phyloP scores from a whole-genome alignment of 2,329 filamentous ascomycete genomes.

The Epichloe gansuensis region DNA sequence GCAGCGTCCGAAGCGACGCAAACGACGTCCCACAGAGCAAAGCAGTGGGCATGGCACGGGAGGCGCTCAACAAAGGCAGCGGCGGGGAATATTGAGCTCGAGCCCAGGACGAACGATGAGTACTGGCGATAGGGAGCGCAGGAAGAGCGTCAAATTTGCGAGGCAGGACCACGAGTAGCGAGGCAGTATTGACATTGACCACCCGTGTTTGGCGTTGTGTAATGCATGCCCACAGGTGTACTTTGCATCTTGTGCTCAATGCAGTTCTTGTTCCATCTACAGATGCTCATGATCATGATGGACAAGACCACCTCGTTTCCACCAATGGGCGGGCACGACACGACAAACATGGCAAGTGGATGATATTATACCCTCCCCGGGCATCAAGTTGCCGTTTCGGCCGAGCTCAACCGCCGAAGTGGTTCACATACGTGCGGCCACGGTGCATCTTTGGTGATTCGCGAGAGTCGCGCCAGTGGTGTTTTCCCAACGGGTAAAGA shows the following conservation, averaged over 20 bases:
- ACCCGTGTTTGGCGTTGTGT: not conserved
- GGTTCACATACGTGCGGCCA: no score
- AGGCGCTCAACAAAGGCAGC: constrained; percentile 30
- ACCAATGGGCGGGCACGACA: no score
- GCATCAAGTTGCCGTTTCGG: no score
- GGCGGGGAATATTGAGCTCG: constrained; percentile 33
- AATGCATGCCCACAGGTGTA: not conserved
- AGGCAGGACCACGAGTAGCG: constrained; percentile 16
- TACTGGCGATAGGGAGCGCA: constrained; percentile 36
- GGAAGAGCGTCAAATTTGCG: constrained; percentile 54
- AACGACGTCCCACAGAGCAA: constrained; percentile 46
- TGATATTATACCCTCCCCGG: no score
- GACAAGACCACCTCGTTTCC: no score
- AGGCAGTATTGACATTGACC: not conserved
- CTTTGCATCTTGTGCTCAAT: not conserved
- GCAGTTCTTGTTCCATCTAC: no score
- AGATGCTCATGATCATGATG: no score
- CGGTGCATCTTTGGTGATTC: no score
- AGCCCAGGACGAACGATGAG: constrained; percentile 31
- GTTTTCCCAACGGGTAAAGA: no score
- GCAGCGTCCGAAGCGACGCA: constrained; percentile 29
- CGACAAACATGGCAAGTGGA: no score
- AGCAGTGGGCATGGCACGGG: constrained; percentile 48
- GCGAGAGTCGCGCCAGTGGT: no score
- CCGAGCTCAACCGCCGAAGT: no score